Evolutionary conservation across 2,329 filamentous ascomycete species (phyloP), one percentile per base, ranked within the genome.

Genomic region (Elsinoe perseae): DNA sequence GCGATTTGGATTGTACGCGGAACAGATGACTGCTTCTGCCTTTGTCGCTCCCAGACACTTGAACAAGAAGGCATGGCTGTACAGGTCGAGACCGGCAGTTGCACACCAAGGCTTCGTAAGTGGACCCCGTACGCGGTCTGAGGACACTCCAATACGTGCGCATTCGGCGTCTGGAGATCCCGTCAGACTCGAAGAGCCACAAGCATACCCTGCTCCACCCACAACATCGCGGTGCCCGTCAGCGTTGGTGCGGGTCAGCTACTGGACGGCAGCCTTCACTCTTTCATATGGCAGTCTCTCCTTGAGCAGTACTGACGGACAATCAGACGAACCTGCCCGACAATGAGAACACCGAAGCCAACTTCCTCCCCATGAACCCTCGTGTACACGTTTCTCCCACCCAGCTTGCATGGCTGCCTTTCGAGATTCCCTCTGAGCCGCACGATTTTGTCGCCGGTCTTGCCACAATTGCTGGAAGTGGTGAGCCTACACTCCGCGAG

Each of bases 381-480:
- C 67, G 69, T 23, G 75, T 79, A 1, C 69, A 74, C 21, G 67
- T 77, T 9, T 74, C 75, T 50, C 71, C 76, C 4, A 76, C 78
- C 59, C 75, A 78, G 64, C 70, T 78, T 42, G 77, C 72, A 70
- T 66, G 75, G 75, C 57, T 72, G 62, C 57, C 76, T 2, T 75
- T 79, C 53, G 63, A 67, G 10, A 58, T 70, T 10, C 64, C 66
- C 0, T 64, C 67, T 8, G 66, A 70, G 36, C 65, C 70, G 27
- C 68, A 75, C 21, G 75, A 77, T 50, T 79, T 79, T 59, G 64
- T 73, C 12, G 66, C 74, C 54, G 76, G 77, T 4, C 66, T 80
- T 12, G 73, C 75, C 61, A 77, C 76, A 1, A 67, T 80, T 14
- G 74, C 70, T n/a, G 77, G 77, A 8, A 73, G 73, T 32, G 77